Evolutionary conservation across 2,329 filamentous ascomycete species (phyloP), one percentile per base, ranked within the genome.

Genomic region (Didymella glomerata): DNA sequence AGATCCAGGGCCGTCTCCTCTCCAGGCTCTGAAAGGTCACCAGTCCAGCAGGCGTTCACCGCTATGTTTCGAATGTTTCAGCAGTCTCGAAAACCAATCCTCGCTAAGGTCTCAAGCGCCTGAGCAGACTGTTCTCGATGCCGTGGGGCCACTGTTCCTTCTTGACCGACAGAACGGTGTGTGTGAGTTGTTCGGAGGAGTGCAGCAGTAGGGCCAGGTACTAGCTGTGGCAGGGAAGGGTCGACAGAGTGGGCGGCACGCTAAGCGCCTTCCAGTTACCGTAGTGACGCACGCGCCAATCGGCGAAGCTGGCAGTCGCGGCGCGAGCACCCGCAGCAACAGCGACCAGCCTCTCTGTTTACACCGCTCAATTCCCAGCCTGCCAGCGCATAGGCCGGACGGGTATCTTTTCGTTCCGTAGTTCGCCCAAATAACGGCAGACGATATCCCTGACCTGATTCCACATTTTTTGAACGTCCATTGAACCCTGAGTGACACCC

Each of bases 311-410:
- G 41, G 41, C 41, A 27, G 41, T 25, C 24, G 41, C 41, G 24
- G 41, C 41, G 16, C 41, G 41, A 44, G 41, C 22, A 25, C 41
- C 41, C 24, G 41, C 13, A 44, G 41, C 41, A 44, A 44, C 14
- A 44, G 41, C 40, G 40, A 41, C 41, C 41, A 44, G 41, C 41
- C 41, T 25, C 20, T 27, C 24, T 44, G 22, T 44, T 44, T 44
- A 44, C 41, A 44, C 41, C 41, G 41, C 41, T 44, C 41, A 44
- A 44, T 55, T 55, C 45, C 52, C 45, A 55, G 66, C 61, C 66
- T 65, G 62, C 61, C 66, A 66, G 62, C 66, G 65, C 68, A 68
- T 66, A 65, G 53, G 60, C 41, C 41, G 41, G 41, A 20, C 41
- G 41, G 41, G 41, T 44, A 27, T 22, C 41, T 44, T 27, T 27